phyloP scores from a whole-genome alignment of 768 basidiomycete species.

The Tubosaeta brunneosetosa region DNA sequence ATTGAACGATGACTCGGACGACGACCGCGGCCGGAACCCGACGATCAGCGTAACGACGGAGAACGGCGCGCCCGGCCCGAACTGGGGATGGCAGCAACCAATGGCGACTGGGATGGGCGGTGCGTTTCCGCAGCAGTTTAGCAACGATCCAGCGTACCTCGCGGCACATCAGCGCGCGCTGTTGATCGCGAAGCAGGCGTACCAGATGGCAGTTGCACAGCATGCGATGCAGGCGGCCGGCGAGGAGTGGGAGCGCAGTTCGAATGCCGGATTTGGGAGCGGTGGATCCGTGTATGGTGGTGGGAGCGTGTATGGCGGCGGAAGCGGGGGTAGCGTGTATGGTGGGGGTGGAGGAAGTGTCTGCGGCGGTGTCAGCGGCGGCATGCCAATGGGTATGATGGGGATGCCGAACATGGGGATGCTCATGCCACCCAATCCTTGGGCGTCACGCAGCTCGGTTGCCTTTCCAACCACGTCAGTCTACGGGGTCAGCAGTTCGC shows the following conservation, averaged over 20 bases:
- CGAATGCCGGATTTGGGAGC: slow-evolving; percentile 43
- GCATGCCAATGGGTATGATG: slow-evolving; percentile 37
- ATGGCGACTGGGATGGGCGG: slow-evolving; percentile 20
- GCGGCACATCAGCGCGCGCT: slow-evolving; percentile 87
- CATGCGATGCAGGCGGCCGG: slow-evolving; percentile 86
- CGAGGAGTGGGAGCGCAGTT: slow-evolving; percentile 87
- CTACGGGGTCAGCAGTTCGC: slow-evolving; percentile 51
- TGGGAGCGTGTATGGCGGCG: slow-evolving; percentile 33
- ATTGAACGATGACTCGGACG: slow-evolving; percentile 46
- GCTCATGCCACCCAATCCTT: slow-evolving; percentile 35
- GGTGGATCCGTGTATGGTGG: slow-evolving; percentile 33
- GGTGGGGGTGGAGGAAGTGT: slow-evolving; percentile 41
- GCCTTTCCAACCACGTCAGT: slow-evolving; percentile 53
- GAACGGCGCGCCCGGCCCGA: slow-evolving; percentile 34
- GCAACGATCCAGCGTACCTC: slow-evolving; percentile 53
- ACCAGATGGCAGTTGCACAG: slow-evolving; percentile 86
- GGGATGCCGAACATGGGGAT: slow-evolving; percentile 37
- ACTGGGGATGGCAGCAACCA: slow-evolving; percentile 23
- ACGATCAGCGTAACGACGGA: slow-evolving; percentile 38
- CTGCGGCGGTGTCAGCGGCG: slow-evolving; percentile 35
- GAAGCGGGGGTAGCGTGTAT: slow-evolving; percentile 30
- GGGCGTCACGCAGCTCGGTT: slow-evolving; percentile 39
- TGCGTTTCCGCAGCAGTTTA: slow-evolving; percentile 39
- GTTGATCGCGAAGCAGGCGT: slow-evolving; percentile 82
- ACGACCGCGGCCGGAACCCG: slow-evolving; percentile 27